Evolutionary conservation across 148 eudicot species (phyloP), one percentile per base, ranked within the genome.

Genomic region (Cornus controversa): DNA sequence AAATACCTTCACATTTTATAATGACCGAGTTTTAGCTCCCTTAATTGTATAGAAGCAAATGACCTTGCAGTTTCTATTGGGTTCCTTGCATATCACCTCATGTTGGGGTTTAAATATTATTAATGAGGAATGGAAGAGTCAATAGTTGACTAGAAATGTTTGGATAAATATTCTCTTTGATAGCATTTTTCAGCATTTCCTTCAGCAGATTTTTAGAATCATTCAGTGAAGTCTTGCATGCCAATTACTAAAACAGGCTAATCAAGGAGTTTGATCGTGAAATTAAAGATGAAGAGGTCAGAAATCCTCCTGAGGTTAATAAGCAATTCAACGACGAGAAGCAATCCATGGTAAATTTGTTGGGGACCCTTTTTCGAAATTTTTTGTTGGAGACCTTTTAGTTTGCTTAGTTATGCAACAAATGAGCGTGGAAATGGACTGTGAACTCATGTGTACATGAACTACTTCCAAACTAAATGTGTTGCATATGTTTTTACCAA

Each of bases 251-350:
- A 74, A 68, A 72, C 71, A 94, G 98, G 85, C 82, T 94, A 69
- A 85, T 96, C 75, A 96, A 96, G 85, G 99, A 96, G 84, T 96
- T 96, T 89, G 99, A 96, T 85, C 98, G 95, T 27, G 97, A 93
- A 83, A 87, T 96, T 78, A 93, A 96, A 85, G 99, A 93, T 45
- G 98, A 93, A 81, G 98, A 96, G 85, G 68, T 84, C 53, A 88
- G 82, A 87, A 96, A 85, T 82, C 79, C 95, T 54, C 92, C 94
- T 66, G 99, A 93, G 81, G 88, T 93, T 70, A 90, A 82, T 82
- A 96, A 96, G 89, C 89, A 90, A 78, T 94, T 96, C 54, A 96
- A 96, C 69, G 98, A 96, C 74, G 99, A 91, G 91, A 93, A 93
- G 84, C 99, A 96, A 78, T 87, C 97, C 54, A 91, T 96, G 99